A percentile compares a stretch with the other conserved stretches of the same genome.
Evolutionary conservation across 768 basidiomycete species (phyloP).

Genomic region (Pulveroboletus sp.): DNA sequence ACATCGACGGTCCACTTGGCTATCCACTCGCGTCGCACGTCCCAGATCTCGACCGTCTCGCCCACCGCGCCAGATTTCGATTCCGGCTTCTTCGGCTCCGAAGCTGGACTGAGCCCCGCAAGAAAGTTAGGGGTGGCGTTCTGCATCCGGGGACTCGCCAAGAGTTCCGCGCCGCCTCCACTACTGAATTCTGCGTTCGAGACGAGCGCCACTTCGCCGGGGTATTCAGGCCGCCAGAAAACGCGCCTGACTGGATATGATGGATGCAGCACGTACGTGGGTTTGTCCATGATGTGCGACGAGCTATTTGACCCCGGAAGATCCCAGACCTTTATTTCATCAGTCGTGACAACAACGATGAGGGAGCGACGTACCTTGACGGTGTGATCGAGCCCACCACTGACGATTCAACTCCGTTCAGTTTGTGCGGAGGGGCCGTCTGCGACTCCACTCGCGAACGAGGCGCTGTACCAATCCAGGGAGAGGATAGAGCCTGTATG

Average conservation of each 20-base stretch:
- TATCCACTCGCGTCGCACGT: slow-evolving; percentile 74
- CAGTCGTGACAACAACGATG: not conserved
- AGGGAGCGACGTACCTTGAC: slow-evolving; percentile 53
- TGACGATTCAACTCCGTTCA: slow-evolving; percentile 86
- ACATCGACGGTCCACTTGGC: slow-evolving; percentile 77
- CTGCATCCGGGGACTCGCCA: slow-evolving; percentile 29
- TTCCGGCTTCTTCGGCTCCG: slow-evolving; percentile 16
- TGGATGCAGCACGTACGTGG: slow-evolving; percentile 69
- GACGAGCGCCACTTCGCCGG: slow-evolving; percentile 71
- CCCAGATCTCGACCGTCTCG: slow-evolving; percentile 81
- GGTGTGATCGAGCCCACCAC: slow-evolving; percentile 72
- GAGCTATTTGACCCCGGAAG: slow-evolving; percentile 37
- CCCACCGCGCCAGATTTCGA: slow-evolving; percentile 28
- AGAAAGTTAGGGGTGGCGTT: slow-evolving; percentile 21
- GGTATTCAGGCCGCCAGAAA: slow-evolving; percentile 71
- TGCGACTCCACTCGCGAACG: slow-evolving; percentile 13
- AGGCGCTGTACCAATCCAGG: slow-evolving; percentile 62
- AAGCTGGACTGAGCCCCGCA: slow-evolving; percentile 1
- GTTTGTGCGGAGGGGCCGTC: slow-evolving; percentile 28
- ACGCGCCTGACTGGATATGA: slow-evolving; percentile 72
- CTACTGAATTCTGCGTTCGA: slow-evolving; percentile 57
- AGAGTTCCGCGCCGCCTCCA: slow-evolving; percentile 20
- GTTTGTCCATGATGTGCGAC: slow-evolving; percentile 58
- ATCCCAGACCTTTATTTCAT: slow-evolving; percentile 62
- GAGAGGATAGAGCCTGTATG: slow-evolving; percentile 69